Evolutionary conservation across 75 land plant genomes (phyloP).

Genomic region (Selaginella tamariscina): DNA sequence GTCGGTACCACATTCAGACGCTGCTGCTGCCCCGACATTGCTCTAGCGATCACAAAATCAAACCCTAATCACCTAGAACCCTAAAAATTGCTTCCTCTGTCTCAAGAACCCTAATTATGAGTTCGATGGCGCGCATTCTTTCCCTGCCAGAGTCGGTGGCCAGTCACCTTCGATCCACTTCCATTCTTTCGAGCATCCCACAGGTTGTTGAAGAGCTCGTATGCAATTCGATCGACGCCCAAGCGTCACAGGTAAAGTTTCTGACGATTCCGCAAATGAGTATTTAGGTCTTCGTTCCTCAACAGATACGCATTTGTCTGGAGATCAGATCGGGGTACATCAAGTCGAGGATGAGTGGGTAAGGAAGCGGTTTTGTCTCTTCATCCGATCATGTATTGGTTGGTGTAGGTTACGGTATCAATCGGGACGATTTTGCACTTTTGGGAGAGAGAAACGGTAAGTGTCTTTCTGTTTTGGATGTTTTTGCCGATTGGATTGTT

Average conservation of each 20-base stretch:
- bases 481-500: neutral
- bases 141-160: conserved; percentile 48
- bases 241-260: conserved; percentile 56
- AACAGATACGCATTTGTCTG: conserved; percentile 50
- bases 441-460: conserved; percentile 84
- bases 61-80: neutral
- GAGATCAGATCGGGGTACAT: conserved; percentile 38
- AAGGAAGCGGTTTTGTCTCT: conserved; percentile 3
- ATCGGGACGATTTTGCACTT: conserved; percentile 63
- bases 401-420: conserved; percentile 68
- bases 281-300: neutral
- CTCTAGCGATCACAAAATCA: conserved; percentile 13
- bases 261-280: neutral
- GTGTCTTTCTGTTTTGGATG: conserved; percentile 11
- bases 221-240: conserved; percentile 79
- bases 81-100: neutral
- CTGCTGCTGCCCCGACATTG: conserved; percentile 75
- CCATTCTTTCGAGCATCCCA: conserved; percentile 45
- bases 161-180: conserved; percentile 54
- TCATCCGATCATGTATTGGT: neutral
- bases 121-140: conserved; percentile 42
- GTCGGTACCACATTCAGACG: conserved; percentile 87
- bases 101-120: neutral
- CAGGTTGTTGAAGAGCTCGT: conserved; percentile 84
- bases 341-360: conserved; percentile 84